A percentile compares a stretch with the other conserved stretches of the same genome.
Evolutionary conservation across 352 stramenopile genomes (phyloP).

Genomic region (Phytophthora fragariae): DNA sequence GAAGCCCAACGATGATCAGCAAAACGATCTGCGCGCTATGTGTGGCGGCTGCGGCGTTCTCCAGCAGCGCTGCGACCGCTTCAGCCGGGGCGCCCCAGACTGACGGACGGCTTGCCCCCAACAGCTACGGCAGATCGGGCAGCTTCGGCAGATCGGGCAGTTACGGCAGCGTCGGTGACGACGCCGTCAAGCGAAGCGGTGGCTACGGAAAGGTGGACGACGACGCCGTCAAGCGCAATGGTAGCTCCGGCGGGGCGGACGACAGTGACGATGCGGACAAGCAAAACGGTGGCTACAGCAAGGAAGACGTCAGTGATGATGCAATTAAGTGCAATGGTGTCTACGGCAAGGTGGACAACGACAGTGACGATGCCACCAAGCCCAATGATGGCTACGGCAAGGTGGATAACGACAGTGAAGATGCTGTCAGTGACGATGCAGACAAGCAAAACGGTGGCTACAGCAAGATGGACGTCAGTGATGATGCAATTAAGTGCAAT

Average conservation of each 20-base stretch:
- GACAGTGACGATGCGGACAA: no score
- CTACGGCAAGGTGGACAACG: not conserved
- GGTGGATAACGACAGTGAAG: no score
- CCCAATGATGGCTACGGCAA: no score
- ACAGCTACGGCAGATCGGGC: not conserved
- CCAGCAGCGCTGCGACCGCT: not conserved
- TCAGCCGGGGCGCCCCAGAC: conserved; percentile 10
- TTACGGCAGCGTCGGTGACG: not conserved
- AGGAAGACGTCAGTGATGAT: no score
- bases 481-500: no score
- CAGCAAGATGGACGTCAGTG: no score
- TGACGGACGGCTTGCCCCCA: not conserved
- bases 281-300: no score
- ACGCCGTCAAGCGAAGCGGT: not conserved
- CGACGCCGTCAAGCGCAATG: not conserved
- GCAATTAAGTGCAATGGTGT: not conserved
- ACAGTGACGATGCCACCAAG: not conserved
- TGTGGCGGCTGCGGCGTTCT: conserved; percentile 8
- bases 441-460: no score
- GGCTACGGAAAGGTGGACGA: not conserved
- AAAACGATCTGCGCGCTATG: conserved; percentile 16
- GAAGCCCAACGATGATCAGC: conserved; percentile 14
- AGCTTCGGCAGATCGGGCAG: not conserved
- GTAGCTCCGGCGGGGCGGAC: no score
- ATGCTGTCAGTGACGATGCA: no score